These are phyloP conservation scores for Saccharomyces hybrid DNA, from an alignment of 1,139 yeast species.

Conservation along the genomic window DNA sequence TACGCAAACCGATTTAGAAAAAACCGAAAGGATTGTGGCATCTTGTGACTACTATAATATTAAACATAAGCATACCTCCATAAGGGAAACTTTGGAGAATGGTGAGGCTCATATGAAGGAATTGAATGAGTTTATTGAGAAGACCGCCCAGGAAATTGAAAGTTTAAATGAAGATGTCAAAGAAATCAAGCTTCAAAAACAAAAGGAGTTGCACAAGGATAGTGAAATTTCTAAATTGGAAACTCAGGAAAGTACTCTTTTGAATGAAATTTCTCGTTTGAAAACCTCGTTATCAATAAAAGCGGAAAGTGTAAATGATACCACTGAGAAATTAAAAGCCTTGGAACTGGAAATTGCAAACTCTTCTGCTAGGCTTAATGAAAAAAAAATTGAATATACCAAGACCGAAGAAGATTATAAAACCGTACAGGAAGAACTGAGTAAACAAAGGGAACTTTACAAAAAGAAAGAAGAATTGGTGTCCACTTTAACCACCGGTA, in stretches of 20 bases:
- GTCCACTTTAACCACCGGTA: conserved; percentile 82
- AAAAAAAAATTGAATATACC: conserved; percentile 24
- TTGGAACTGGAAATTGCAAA: conserved; percentile 16
- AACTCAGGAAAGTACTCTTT: conserved; percentile 44
- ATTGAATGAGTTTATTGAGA: conserved; percentile 36
- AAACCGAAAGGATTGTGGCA: conserved; percentile 60
- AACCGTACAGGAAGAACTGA: conserved; percentile 38
- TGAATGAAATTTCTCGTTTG: conserved; percentile 63
- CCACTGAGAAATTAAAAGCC: conserved; percentile 27
- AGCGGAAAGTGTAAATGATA: conserved; percentile 47
- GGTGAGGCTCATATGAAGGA: conserved; percentile 30
- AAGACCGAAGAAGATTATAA: conserved; percentile 38
- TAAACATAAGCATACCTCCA: conserved; percentile 37
- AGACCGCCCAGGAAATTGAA: conserved; percentile 46
- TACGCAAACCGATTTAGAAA: conserved; percentile 72
- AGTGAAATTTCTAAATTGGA: conserved; percentile 58
- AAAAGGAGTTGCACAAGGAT: conserved; percentile 54
- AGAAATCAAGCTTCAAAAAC: conserved; percentile 47
- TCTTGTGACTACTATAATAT: conserved; percentile 62
- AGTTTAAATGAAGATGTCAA: conserved; percentile 57
- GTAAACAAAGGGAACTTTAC: conserved; percentile 41
- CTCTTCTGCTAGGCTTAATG: conserved; percentile 21
- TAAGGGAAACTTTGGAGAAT: conserved; percentile 33
- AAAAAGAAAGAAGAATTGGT: conserved; percentile 68
- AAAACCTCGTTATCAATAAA: conserved; percentile 56